Percentiles rank a stretch among this genome's conserved stretches.
Evolutionary conservation across 176 grass and related monocot genomes (phyloP).

Genomic region (Phoenix roebelenii): DNA sequence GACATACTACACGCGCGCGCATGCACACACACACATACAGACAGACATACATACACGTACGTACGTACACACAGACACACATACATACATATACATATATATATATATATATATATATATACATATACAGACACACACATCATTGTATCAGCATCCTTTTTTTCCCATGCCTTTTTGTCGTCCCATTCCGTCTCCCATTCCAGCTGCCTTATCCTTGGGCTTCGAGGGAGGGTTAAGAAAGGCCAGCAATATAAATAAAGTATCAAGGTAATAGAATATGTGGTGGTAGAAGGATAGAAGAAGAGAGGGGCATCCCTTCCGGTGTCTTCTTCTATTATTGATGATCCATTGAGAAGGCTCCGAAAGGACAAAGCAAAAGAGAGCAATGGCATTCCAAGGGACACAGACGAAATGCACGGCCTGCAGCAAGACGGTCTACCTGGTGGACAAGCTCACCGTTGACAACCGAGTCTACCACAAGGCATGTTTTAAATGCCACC

Average conservation of each 20-base stretch:
- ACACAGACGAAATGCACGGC: constrained; percentile 89
- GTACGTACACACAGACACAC: no score
- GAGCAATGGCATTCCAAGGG: constrained; percentile 48
- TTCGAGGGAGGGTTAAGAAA: background rate
- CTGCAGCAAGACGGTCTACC: constrained; percentile 93
- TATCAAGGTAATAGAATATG: background rate
- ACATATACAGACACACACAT: no score
- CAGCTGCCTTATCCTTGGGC: background rate
- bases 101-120: no score
- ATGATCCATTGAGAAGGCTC: no score
- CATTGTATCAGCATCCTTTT: no score
- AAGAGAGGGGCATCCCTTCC: background rate
- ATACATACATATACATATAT: no score
- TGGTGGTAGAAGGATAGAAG: background rate
- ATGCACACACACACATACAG: no score
- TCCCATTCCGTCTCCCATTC: background rate
- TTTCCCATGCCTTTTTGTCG: background rate
- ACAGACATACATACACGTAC: no score
- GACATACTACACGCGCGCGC: no score
- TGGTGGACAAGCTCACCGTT: constrained; percentile 97
- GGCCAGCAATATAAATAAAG: background rate
- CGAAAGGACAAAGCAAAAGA: background rate
- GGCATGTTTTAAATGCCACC: constrained; percentile 97
- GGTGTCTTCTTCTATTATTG: no score
- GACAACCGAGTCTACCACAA: constrained; percentile 97